Percentiles rank a stretch among this genome's conserved stretches.
Evolutionary conservation across 768 basidiomycete species (phyloP).

Genomic region (Phlebiopsis gigantea): DNA sequence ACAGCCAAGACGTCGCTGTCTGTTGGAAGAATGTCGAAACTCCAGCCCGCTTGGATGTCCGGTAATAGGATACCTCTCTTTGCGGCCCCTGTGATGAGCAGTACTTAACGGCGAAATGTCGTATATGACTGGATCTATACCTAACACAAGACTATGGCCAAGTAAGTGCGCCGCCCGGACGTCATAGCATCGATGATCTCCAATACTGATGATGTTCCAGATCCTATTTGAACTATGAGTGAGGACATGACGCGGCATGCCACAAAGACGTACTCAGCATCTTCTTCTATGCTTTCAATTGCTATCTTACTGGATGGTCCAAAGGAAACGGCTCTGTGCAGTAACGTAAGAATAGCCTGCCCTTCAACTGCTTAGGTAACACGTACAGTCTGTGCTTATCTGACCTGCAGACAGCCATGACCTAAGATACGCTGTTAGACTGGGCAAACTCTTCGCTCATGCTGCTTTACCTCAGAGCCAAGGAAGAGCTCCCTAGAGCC

Average conservation of each 20-base stretch:
- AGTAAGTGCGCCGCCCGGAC: constrained; percentile 52
- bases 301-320: constrained; percentile 48
- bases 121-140: constrained; percentile 27
- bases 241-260: background rate
- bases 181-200: constrained; percentile 42
- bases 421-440: background rate
- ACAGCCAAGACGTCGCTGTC: constrained; percentile 62
- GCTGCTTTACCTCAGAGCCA: background rate
- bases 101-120: background rate
- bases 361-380: background rate
- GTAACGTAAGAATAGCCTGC: background rate
- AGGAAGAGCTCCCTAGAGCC: constrained; percentile 10
- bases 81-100: constrained; percentile 40
- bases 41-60: constrained; percentile 37
- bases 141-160: constrained; percentile 45
- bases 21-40: constrained; percentile 40
- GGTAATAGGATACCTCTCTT: constrained; percentile 45
- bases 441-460: background rate
- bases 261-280: constrained; percentile 29
- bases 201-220: constrained; percentile 13
- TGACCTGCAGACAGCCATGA: constrained; percentile 10
- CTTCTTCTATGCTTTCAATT: constrained; percentile 36
- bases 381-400: constrained; percentile 7
- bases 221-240: constrained; percentile 2
- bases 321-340: constrained; percentile 48